Conservation (phyloP, 2,329 filamentous ascomycete species). For the Penicillium griseofulvum region DNA sequence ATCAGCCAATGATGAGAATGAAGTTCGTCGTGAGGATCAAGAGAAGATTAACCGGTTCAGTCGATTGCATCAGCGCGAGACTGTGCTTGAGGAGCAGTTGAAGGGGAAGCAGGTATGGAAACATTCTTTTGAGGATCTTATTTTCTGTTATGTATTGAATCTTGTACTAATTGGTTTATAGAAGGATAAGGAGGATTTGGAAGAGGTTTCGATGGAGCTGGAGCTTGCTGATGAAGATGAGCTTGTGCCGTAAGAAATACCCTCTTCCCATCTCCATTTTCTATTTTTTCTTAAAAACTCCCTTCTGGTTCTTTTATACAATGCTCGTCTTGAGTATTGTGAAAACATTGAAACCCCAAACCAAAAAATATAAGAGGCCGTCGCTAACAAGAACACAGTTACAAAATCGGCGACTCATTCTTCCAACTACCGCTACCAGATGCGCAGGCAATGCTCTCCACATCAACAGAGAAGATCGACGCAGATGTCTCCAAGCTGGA, state of each 20-base stretch:
- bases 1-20: constrained; percentile 73
- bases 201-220: constrained; percentile 85
- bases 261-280: constrained; percentile 3
- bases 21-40: constrained; percentile 94
- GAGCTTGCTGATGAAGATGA: constrained; percentile 96
- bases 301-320: no score
- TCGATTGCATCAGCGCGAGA: constrained; percentile 83
- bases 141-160: neutral
- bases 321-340: no score
- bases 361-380: neutral
- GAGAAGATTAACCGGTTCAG: constrained; percentile 99
- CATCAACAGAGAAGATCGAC: constrained; percentile 71
- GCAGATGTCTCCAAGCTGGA: constrained; percentile 73
- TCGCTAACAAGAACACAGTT: constrained; percentile 54
- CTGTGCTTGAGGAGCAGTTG: constrained; percentile 74
- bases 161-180: constrained; percentile 39
- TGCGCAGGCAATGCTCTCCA: constrained; percentile 78
- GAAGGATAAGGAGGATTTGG: constrained; percentile 98
- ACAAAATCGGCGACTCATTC: constrained; percentile 96
- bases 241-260: constrained; percentile 73
- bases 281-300: no score
- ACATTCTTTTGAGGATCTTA: neutral
- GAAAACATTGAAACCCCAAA: neutral
- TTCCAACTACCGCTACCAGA: constrained; percentile 79
- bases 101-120: constrained; percentile 64